Evolutionary conservation across 2,329 filamentous ascomycete genomes (phyloP), one percentile per base, ranked within the genome.

Genomic region (Elsinoe batatas): DNA sequence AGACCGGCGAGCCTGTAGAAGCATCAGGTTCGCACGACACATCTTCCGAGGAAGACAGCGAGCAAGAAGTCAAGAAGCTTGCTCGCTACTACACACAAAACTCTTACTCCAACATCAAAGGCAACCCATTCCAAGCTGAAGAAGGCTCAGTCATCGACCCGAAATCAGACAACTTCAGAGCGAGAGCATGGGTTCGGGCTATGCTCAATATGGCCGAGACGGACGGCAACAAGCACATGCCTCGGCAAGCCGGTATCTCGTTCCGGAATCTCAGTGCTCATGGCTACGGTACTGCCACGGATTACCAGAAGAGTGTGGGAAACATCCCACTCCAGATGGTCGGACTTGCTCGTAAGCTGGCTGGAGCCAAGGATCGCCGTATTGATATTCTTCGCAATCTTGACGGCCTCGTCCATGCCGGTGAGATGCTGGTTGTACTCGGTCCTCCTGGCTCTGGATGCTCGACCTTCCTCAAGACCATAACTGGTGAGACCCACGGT

Each of bases 391-490:
- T 88, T 58, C 79, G 77, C 59, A 72, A 80, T 62, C 82, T 87
- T 56, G 83, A 88, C 60, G 85, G 85, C 22, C 65, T 88, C 0
- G 81, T 88, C 1, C 76, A 80, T 64, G 80, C 79, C 58, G 85
- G 85, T 42, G 85, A 89, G 74, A 87, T 89, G 83, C 71, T 88
- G 26, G 82, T 88, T 13, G 85, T 88, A 2, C 76, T 89, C 33
- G 85, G 85, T 13, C 85, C 84, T 56, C 85, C 85, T 1, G 75
- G 72, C 58, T 76, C 74, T 58, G 86, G 86, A 54, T 95, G 89
- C 69, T 88, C 86, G 13, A 94, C 89, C 1, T 84, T 94, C 60
- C 75, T 95, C 57, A 94, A 94, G 74, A 87, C 88, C 0, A 81
- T 94, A 61, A 81, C 88, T 3, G 88, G 89, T 58, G 88, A 94